A percentile compares a stretch with the other conserved stretches of the same genome.
Evolutionary conservation across 1,139 yeast species (phyloP).

Genomic region (Geotrichum candidum): DNA sequence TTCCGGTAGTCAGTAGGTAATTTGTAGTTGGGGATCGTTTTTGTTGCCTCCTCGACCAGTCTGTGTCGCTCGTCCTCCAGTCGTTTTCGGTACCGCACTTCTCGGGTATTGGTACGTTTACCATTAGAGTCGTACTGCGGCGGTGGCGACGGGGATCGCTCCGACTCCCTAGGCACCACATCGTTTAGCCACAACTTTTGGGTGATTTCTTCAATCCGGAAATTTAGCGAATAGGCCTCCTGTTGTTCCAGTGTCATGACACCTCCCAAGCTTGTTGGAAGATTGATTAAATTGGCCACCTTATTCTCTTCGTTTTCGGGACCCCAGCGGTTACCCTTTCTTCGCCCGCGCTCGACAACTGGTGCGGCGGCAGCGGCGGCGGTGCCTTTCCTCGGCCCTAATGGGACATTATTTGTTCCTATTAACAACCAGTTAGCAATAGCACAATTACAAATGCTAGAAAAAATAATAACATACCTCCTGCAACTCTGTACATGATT

Average conservation of each 20-base stretch:
- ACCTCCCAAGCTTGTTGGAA: slow-evolving; percentile 42
- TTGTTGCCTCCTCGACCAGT: slow-evolving; percentile 67
- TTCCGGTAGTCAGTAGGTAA: slow-evolving; percentile 76
- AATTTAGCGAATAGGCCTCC: slow-evolving; percentile 68
- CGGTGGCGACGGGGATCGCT: slow-evolving; percentile 79
- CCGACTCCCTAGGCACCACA: slow-evolving; percentile 35
- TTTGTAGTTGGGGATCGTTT: slow-evolving; percentile 66
- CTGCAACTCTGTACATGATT: slow-evolving; percentile 9
- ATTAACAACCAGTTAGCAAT: not conserved
- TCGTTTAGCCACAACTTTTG: slow-evolving; percentile 51
- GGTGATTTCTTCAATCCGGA: slow-evolving; percentile 74
- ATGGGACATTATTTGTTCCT: slow-evolving; percentile 31
- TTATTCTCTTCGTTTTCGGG: slow-evolving; percentile 28
- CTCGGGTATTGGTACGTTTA: slow-evolving; percentile 78
- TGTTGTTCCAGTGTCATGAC: slow-evolving; percentile 79
- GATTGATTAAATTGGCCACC: slow-evolving; percentile 30
- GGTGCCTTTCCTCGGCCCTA: slow-evolving; percentile 26
- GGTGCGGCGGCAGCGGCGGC: not conserved
- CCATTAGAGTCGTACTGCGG: slow-evolving; percentile 84
- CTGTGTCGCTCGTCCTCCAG: slow-evolving; percentile 75
- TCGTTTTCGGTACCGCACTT: slow-evolving; percentile 52
- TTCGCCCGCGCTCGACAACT: slow-evolving; percentile 18
- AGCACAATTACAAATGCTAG: not conserved
- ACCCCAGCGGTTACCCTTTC: slow-evolving; percentile 34
- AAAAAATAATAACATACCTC: slow-evolving; percentile 1